phyloP scores from a whole-genome alignment of 2,329 filamentous ascomycete genomes.

The Pyricularia pennisetigena region DNA sequence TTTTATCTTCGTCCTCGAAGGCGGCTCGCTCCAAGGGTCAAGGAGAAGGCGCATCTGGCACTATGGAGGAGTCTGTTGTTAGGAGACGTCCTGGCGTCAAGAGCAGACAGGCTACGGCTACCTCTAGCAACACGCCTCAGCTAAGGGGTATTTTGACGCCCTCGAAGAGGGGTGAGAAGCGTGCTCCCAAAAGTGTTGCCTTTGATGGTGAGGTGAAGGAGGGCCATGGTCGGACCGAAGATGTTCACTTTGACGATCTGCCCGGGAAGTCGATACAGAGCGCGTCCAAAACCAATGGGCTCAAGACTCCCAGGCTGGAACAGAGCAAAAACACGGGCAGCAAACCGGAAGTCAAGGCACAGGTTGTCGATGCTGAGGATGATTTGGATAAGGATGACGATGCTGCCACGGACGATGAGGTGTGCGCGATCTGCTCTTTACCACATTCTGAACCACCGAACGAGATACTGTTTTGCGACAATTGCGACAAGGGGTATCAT shows the following conservation, averaged over 20 bases:
- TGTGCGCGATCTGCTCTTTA: conserved; percentile 47
- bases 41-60: neutral
- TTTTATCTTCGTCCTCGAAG: neutral
- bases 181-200: conserved; percentile 42
- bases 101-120: conserved; percentile 8
- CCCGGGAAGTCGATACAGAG: conserved; percentile 23
- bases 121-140: conserved; percentile 11
- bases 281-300: conserved; percentile 1
- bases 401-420: conserved; percentile 37
- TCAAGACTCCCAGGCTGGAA: conserved; percentile 5
- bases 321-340: conserved; percentile 2
- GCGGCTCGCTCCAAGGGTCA: neutral
- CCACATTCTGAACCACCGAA: conserved; percentile 49
- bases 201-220: conserved; percentile 26
- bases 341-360: conserved; percentile 11
- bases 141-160: conserved; percentile 49
- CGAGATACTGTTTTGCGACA: conserved; percentile 55
- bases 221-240: conserved; percentile 10
- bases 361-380: conserved; percentile 15
- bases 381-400: conserved; percentile 21
- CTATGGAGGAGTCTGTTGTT: conserved; percentile 6
- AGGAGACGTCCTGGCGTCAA: conserved; percentile 1
- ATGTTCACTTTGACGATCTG: conserved; percentile 43
- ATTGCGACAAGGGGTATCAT: conserved; percentile 52
- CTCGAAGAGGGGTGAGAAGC: conserved; percentile 25